phyloP scores from a whole-genome alignment of 2,329 filamentous ascomycete species.

The Neonectria faginata region DNA sequence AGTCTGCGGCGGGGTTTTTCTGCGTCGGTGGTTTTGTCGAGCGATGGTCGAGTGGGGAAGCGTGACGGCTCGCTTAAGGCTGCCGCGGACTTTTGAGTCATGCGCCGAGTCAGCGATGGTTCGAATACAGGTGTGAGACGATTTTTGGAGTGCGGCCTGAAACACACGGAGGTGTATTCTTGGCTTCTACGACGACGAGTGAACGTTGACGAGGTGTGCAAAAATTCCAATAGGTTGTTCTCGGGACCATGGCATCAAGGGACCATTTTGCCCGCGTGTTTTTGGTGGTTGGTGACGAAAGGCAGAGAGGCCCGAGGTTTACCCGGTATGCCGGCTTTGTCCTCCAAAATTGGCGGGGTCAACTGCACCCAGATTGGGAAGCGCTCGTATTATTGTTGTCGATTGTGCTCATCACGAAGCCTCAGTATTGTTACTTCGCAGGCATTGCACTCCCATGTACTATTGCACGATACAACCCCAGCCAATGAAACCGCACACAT shows the following conservation, averaged over 20 bases:
- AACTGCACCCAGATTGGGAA: neutral
- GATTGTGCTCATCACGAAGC: neutral
- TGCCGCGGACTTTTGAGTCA: constrained; percentile 34
- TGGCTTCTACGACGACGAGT: neutral
- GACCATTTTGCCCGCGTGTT: neutral
- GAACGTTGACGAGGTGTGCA: neutral
- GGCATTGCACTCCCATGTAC: neutral
- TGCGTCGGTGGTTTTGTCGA: constrained; percentile 1
- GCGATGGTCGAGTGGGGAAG: constrained; percentile 50
- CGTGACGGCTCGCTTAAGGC: constrained; percentile 30
- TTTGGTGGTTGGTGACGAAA: neutral
- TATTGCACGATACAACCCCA: neutral
- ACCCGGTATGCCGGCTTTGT: neutral
- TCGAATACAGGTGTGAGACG: constrained; percentile 40
- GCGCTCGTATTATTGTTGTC: neutral
- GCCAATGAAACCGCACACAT: neutral
- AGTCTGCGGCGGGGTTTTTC: constrained; percentile 40
- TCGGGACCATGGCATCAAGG: neutral
- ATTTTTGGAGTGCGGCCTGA: constrained; percentile 28
- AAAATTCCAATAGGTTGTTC: neutral
- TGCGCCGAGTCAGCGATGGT: constrained; percentile 38
- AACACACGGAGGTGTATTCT: neutral
- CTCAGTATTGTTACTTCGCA: neutral
- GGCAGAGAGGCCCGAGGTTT: neutral
- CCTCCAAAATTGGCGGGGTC: neutral